Evolutionary conservation across 352 stramenopile genomes (phyloP).

Genomic region (Globisporangium cederbergense): DNA sequence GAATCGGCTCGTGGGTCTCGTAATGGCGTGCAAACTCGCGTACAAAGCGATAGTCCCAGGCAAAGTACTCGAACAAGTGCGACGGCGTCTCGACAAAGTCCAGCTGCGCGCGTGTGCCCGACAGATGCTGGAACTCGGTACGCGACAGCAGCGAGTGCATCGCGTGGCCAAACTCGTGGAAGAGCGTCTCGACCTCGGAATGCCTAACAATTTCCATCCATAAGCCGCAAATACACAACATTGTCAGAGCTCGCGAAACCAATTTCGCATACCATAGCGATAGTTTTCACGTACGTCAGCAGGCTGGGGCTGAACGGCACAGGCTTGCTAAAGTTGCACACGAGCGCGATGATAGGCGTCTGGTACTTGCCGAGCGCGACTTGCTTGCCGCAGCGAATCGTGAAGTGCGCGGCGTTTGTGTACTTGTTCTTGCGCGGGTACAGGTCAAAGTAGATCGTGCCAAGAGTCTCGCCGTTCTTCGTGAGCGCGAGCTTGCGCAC

Average conservation of each 20-base stretch:
- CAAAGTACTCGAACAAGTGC: constrained; percentile 98
- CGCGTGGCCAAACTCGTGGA: constrained; percentile 98
- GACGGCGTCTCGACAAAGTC: constrained; percentile 96
- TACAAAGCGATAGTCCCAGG: constrained; percentile 89
- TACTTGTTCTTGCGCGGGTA: constrained; percentile 89
- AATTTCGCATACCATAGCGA: not conserved
- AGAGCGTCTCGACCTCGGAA: constrained; percentile 96
- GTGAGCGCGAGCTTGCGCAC: constrained; percentile 90
- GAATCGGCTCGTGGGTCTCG: constrained; percentile 75
- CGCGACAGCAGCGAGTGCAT: constrained; percentile 95
- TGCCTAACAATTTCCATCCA: constrained; percentile 60
- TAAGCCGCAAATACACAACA: not conserved
- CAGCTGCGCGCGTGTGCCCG: constrained; percentile 89
- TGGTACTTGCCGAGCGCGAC: constrained; percentile 75
- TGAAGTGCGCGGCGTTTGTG: constrained; percentile 93
- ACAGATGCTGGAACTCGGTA: constrained; percentile 97
- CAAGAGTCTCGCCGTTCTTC: constrained; percentile 56
- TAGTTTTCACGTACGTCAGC: constrained; percentile 38
- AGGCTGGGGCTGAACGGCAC: constrained; percentile 65
- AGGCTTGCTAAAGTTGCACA: constrained; percentile 87
- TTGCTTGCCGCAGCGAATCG: constrained; percentile 92
- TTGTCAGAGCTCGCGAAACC: not conserved
- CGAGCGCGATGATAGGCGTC: constrained; percentile 93
- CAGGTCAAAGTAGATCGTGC: constrained; percentile 95
- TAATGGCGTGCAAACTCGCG: constrained; percentile 83